Percentiles rank a stretch among this genome's conserved stretches.
These are phyloP conservation scores for Serendipita indica DNA, from an alignment of 768 basidiomycete species.

Conservation along the genomic window DNA sequence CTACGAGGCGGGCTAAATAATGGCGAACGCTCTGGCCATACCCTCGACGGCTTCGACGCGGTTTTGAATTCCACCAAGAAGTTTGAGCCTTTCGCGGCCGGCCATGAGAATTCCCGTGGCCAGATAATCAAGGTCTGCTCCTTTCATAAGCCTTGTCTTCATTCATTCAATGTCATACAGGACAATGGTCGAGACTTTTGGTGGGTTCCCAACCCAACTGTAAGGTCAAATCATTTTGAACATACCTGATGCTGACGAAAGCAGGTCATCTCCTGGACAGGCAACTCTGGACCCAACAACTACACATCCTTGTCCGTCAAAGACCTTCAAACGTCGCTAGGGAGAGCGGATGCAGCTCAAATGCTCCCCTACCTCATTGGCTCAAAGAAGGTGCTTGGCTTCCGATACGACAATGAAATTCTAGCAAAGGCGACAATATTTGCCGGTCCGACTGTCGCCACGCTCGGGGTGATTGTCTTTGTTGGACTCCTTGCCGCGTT, in stretches of 20 bases:
- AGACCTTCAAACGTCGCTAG: constrained; percentile 24
- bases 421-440: neutral
- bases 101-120: constrained; percentile 25
- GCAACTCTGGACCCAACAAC: constrained; percentile 24
- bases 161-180: constrained; percentile 12
- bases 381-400: constrained; percentile 24
- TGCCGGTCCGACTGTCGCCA: neutral
- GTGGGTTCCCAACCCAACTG: constrained; percentile 31
- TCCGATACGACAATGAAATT: neutral
- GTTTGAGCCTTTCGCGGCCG: constrained; percentile 14
- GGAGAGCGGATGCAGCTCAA: constrained; percentile 27
- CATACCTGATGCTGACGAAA: neutral
- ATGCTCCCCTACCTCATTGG: constrained; percentile 31
- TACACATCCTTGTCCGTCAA: constrained; percentile 27
- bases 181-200: constrained; percentile 28
- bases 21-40: neutral
- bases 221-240: constrained; percentile 14
- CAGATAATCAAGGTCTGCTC: constrained; percentile 24
- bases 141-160: neutral
- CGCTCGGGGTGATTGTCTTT: neutral
- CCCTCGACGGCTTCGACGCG: constrained; percentile 17
- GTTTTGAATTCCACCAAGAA: neutral
- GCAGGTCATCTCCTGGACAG: constrained; percentile 28
- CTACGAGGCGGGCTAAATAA: neutral
- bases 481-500: neutral